These are phyloP conservation scores for Nitzschia sp. DNA, from an alignment of 108 stramenopile genomes.

Conservation along the genomic window DNA sequence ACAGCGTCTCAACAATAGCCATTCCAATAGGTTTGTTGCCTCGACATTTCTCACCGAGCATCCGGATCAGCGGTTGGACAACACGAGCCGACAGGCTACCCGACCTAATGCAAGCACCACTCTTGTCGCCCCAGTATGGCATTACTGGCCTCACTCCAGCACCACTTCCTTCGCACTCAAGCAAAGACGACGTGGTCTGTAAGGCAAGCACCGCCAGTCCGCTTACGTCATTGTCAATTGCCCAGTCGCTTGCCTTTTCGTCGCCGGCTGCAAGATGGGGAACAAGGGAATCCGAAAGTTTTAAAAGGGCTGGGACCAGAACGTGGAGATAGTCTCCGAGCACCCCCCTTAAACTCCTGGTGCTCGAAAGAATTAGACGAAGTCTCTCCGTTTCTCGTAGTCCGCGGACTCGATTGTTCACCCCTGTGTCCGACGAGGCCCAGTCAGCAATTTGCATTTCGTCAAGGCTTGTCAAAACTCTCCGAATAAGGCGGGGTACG, in stretches of 20 bases:
- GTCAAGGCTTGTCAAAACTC: constrained; percentile 68
- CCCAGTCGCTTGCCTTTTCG: no score
- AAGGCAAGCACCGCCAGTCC: constrained; percentile 52
- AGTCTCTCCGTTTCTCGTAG: constrained; percentile 54
- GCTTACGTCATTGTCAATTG: constrained; percentile 27
- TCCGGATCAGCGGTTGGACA: constrained; percentile 78
- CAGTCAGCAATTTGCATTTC: constrained; percentile 66
- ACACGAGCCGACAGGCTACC: constrained; percentile 70
- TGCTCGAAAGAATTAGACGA: constrained; percentile 62
- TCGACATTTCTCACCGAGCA: constrained; percentile 54
- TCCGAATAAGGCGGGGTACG: constrained; percentile 72
- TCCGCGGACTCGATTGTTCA: constrained; percentile 10
- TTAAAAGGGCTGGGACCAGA: constrained; percentile 83
- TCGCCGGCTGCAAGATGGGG: constrained; percentile 22
- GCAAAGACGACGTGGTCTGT: constrained; percentile 59
- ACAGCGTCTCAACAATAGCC: constrained; percentile 71
- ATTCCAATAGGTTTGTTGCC: constrained; percentile 55
- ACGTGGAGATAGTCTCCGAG: constrained; percentile 83
- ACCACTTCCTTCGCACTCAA: constrained; percentile 49
- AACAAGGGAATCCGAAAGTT: constrained; percentile 72
- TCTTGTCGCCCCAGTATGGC: constrained; percentile 45
- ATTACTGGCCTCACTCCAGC: constrained; percentile 9
- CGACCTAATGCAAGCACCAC: constrained; percentile 27
- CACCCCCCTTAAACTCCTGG: constrained; percentile 53
- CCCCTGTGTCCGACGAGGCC: constrained; percentile 22